These are phyloP conservation scores for Xerocomus potaroensis DNA, from an alignment of 768 basidiomycete genomes.

Conservation along the genomic window DNA sequence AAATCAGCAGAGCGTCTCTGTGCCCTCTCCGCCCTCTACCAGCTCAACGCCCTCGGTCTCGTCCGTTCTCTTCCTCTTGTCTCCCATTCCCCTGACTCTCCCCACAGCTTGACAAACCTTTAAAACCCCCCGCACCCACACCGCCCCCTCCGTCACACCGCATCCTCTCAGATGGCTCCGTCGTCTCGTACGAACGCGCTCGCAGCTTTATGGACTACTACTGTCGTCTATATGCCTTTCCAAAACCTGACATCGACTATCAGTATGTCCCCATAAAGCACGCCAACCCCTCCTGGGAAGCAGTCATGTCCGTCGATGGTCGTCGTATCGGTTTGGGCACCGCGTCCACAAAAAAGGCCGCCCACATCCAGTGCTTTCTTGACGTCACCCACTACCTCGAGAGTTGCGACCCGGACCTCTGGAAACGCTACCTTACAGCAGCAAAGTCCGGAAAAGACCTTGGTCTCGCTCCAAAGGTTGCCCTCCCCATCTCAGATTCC, in stretches of 20 bases:
- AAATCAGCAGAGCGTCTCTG: constrained; percentile 74
- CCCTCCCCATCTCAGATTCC: constrained; percentile 56
- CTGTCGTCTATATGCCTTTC: constrained; percentile 73
- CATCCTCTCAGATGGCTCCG: constrained; percentile 56
- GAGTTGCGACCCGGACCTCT: constrained; percentile 74
- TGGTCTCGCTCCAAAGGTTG: constrained; percentile 65
- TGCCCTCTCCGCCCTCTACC: constrained; percentile 67
- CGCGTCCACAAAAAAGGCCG: constrained; percentile 63
- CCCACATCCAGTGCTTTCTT: constrained; percentile 71
- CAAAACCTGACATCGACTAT: constrained; percentile 66
- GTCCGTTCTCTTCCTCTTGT: constrained; percentile 41
- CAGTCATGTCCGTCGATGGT: constrained; percentile 70
- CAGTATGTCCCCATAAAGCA: constrained; percentile 29
- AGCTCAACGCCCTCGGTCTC: constrained; percentile 57
- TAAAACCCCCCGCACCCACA: constrained; percentile 15
- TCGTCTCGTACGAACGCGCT: constrained; percentile 66
- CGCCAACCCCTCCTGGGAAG: constrained; percentile 52
- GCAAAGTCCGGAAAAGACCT: constrained; percentile 63
- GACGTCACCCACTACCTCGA: constrained; percentile 88
- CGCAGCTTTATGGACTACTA: constrained; percentile 95
- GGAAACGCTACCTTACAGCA: constrained; percentile 64
- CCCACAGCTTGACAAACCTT: constrained; percentile 27
- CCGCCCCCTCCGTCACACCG: constrained; percentile 21
- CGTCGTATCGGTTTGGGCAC: constrained; percentile 80
- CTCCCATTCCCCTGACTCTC: not conserved